A percentile compares a stretch with the other conserved stretches of the same genome.
phyloP scores from a whole-genome alignment of 352 stramenopile genomes.

The Globisporangium megalacanthum region DNA sequence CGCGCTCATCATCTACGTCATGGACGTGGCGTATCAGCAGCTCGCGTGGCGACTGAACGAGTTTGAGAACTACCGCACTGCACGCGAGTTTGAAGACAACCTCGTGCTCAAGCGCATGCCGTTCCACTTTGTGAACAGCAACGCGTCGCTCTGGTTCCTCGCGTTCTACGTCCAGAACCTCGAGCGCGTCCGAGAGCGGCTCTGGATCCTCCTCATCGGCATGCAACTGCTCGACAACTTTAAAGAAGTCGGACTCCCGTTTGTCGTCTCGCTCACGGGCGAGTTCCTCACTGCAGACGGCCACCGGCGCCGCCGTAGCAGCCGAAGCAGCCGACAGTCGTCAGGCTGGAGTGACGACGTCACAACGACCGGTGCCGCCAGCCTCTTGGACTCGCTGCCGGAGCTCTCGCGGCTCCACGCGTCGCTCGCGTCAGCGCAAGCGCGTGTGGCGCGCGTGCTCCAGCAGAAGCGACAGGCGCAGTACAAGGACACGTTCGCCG shows the following conservation, averaged over 20 bases:
- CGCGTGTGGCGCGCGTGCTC: slow-evolving; percentile 43
- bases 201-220: slow-evolving; percentile 66
- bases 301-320: slow-evolving; percentile 19
- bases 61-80: slow-evolving; percentile 70
- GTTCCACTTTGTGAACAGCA: slow-evolving; percentile 76
- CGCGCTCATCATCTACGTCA: slow-evolving; percentile 52
- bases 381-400: background rate
- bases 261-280: slow-evolving; percentile 36
- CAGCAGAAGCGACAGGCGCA: slow-evolving; percentile 55
- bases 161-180: slow-evolving; percentile 56
- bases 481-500: slow-evolving; percentile 60
- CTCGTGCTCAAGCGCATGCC: slow-evolving; percentile 71
- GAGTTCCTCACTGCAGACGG: slow-evolving; percentile 39
- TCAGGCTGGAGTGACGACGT: background rate
- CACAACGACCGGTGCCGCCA: background rate
- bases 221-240: slow-evolving; percentile 66
- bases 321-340: background rate
- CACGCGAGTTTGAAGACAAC: slow-evolving; percentile 57
- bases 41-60: slow-evolving; percentile 57
- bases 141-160: slow-evolving; percentile 63
- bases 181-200: slow-evolving; percentile 47
- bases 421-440: slow-evolving; percentile 17
- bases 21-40: slow-evolving; percentile 65
- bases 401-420: slow-evolving; percentile 4
- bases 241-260: slow-evolving; percentile 58